Conservation (phyloP, 1,284 basidiomycete genomes). For the Sanghuangporus weigelae region DNA sequence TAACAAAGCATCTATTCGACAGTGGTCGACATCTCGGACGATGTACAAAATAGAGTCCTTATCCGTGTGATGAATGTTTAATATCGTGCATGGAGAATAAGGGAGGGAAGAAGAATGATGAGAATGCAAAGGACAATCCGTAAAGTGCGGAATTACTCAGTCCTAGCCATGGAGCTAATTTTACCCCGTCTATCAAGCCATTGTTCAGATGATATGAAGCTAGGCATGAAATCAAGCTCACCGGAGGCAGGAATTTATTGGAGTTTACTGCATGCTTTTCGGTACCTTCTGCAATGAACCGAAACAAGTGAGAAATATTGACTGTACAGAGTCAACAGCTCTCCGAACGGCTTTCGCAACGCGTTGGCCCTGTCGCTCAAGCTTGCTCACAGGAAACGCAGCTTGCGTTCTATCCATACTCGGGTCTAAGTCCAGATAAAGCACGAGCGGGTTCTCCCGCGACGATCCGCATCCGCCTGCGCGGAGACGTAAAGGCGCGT, state of each 20-base stretch:
- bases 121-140: background rate
- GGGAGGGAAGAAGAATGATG: background rate
- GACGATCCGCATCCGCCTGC: constrained; percentile 2
- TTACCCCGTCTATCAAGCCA: background rate
- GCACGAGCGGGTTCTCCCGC: constrained; percentile 6
- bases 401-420: constrained; percentile 10
- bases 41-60: no score
- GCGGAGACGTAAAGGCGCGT: background rate
- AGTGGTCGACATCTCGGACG: no score
- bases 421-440: constrained; percentile 11
- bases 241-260: background rate
- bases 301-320: constrained; percentile 1
- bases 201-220: background rate
- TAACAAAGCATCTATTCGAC: no score
- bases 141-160: background rate
- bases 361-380: constrained; percentile 3
- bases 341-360: constrained; percentile 1
- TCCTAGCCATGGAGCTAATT: background rate
- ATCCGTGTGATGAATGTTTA: background rate
- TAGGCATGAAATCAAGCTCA: background rate
- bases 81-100: background rate
- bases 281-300: constrained; percentile 13
- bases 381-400: background rate
- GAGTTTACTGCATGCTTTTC: constrained; percentile 8
- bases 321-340: background rate